phyloP scores from a whole-genome alignment of 2,329 filamentous ascomycete genomes.

The Epicoccum sorghinum region DNA sequence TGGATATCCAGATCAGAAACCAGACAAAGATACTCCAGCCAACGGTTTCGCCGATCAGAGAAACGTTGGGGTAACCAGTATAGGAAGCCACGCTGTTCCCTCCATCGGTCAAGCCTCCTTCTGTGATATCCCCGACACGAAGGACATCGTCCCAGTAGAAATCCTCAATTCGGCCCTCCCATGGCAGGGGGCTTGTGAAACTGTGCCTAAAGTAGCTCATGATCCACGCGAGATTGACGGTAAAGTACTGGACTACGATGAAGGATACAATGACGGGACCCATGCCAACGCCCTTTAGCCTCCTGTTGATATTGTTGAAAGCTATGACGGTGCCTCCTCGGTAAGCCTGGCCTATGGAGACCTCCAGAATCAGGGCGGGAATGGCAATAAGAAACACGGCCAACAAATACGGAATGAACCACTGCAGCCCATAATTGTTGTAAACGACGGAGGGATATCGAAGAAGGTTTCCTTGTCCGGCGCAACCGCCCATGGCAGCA shows the following conservation, averaged over 20 bases:
- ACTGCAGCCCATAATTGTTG: constrained; percentile 66
- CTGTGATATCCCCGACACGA: constrained; percentile 52
- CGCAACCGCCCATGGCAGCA: constrained; percentile 64
- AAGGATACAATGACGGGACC: constrained; percentile 58
- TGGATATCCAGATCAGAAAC: constrained; percentile 65
- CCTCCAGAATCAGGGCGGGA: constrained; percentile 62
- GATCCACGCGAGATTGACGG: constrained; percentile 64
- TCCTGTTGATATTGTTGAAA: constrained; percentile 58
- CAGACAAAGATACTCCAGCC: constrained; percentile 65
- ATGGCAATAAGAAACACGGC: constrained; percentile 63
- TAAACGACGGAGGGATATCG: constrained; percentile 65
- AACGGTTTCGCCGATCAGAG: constrained; percentile 61
- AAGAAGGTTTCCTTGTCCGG: constrained; percentile 64
- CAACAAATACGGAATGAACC: constrained; percentile 65
- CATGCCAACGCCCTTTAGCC: constrained; percentile 61
- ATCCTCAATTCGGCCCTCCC: constrained; percentile 57
- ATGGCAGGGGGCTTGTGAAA: constrained; percentile 62
- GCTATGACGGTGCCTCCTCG: constrained; percentile 62
- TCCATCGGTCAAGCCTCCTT: constrained; percentile 45
- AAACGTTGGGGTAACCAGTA: constrained; percentile 55
- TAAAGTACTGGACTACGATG: constrained; percentile 64
- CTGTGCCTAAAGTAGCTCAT: constrained; percentile 65
- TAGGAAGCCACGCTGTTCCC: constrained; percentile 52
- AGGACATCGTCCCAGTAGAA: constrained; percentile 61
- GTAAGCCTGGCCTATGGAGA: constrained; percentile 60